Evolutionary conservation across 1,284 basidiomycete genomes (phyloP).

Genomic region (Ganoderma boninense): DNA sequence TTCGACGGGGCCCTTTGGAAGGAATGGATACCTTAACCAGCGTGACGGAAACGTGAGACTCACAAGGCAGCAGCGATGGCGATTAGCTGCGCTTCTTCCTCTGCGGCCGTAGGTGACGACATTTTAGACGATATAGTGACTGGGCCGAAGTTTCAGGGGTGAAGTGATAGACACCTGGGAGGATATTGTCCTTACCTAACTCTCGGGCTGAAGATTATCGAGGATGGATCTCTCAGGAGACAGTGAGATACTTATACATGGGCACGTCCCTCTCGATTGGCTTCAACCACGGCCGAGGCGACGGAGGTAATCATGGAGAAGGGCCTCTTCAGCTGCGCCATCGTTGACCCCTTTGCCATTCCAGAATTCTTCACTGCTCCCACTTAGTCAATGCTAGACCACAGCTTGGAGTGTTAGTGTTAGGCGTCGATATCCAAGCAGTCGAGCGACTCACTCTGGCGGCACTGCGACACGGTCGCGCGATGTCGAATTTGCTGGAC

Average conservation of each 20-base stretch:
- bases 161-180: background rate
- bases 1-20: background rate
- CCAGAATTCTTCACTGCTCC: background rate
- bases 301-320: background rate
- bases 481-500: background rate
- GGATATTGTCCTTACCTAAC: background rate
- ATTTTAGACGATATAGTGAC: background rate
- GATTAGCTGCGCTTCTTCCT: background rate
- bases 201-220: background rate
- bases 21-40: background rate
- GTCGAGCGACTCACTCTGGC: background rate
- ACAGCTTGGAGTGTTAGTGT: background rate
- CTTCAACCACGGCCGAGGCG: background rate
- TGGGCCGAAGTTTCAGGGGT: background rate
- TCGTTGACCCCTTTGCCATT: background rate
- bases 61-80: background rate
- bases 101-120: background rate
- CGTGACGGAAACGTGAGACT: background rate
- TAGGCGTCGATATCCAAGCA: background rate
- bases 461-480: background rate
- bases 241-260: background rate
- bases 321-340: background rate
- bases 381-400: background rate
- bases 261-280: background rate
- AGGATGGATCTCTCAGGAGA: background rate